Base-by-base conservation (phyloP, 805 yeast species). In the Metschnikowia baotianmanensis region DNA sequence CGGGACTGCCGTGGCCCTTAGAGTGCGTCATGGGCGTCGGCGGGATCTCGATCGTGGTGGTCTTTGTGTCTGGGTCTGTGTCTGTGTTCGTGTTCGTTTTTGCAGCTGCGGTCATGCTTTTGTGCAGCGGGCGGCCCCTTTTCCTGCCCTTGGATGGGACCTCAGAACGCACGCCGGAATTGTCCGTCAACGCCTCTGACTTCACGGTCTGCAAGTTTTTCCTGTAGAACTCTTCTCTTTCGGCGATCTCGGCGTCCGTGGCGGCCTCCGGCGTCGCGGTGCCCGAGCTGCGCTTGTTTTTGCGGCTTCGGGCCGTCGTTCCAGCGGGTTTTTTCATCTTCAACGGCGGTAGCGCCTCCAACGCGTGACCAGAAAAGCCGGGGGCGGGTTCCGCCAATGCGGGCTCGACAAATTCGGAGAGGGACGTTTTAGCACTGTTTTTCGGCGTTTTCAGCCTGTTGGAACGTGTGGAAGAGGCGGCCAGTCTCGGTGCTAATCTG, bases 301-400 rank as follows among this genome's bases (percentile, higher is more conserved):
- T 51, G 39, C 46, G 51, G 30, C 37, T 58, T 52, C 78, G 83
- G 74, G 34, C 24, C 12, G 74, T 58, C 13, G 79, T 67, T 33
- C 78, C 84, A n/a, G n/a, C n/a, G n/a, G n/a, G n/a, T 47, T 73
- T 77, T 53, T 74, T 77, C 26, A 77, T 64, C 52, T 77, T 82
- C 3, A 69, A 61, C 13, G 78, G 76, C 7, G 96, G 96, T 5
- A 72, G 71, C n/a, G 77, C 71, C 48, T 79, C 86, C 39, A 88
- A 61, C 3, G 93, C 83, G 29, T 79, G 69, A 2, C 96, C 96
- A 0, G 91, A 82, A 27, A 78, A 78, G 9, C 75, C 72, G 30
- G 86, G 80, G 9, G 65, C 58, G 0, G 83, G 79, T 26, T 69
- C 74, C 1, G 78, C 74, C 24, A 71, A 58, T 13, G 69, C 71